A percentile compares a stretch with the other conserved stretches of the same genome.
Evolutionary conservation across 2,329 filamentous ascomycete genomes (phyloP).

Genomic region (Aureobasidium leucospermi): DNA sequence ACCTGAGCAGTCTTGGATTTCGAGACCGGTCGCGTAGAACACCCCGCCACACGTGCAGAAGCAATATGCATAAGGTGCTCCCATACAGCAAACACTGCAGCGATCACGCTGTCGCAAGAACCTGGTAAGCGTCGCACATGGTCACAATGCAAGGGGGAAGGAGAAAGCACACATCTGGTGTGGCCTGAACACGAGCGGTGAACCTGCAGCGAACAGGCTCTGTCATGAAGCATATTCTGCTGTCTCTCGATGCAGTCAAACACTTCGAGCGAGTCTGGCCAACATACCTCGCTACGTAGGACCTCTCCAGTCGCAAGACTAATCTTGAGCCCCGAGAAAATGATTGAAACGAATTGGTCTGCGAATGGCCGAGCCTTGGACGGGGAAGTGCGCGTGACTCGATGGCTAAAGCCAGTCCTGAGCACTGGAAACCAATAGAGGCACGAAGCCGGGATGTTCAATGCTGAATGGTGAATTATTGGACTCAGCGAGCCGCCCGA

Average conservation of each 20-base stretch:
- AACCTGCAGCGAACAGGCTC: not conserved
- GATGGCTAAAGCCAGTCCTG: not conserved
- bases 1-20: not conserved
- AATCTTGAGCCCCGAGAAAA: not conserved
- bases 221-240: not conserved
- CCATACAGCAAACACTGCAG: conserved; percentile 10
- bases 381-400: not conserved
- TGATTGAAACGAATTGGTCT: not conserved
- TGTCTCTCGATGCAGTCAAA: not conserved
- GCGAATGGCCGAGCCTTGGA: not conserved
- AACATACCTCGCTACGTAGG: not conserved
- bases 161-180: conserved; percentile 1
- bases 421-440: conserved; percentile 10
- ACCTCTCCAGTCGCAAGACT: not conserved
- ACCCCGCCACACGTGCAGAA: conserved; percentile 1
- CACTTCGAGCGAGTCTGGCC: not conserved
- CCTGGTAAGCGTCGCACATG: conserved; percentile 10
- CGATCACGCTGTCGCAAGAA: conserved; percentile 2
- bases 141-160: conserved; percentile 7
- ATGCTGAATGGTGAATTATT: not conserved
- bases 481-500: not conserved
- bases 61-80: not conserved
- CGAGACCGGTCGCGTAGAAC: not conserved
- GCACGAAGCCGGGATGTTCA: not conserved
- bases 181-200: conserved; percentile 1